Base-by-base conservation (phyloP, 2,329 filamentous ascomycete species). In the Colletotrichum eremochloae region DNA sequence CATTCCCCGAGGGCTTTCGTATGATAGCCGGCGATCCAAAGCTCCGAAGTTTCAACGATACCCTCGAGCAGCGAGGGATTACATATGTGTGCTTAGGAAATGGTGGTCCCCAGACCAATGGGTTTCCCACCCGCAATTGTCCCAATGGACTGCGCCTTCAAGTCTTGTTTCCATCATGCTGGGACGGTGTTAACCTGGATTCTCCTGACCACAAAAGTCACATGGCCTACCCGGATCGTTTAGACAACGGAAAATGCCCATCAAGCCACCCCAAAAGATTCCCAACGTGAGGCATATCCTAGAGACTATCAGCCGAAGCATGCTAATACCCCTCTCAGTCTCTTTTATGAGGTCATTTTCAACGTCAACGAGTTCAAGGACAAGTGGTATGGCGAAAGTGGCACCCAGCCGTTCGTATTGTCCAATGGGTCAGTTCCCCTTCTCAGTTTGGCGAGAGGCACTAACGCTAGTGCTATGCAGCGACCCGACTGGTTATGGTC, bases 11-110 rank as follows among this genome's bases (percentile, higher is more conserved):
- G 24, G 89, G 86, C 64, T 90, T 93, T 76, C 88, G 90, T 64
- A 93, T 93, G 90, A 65, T 93, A 42, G 89, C 90, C 6, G 91
- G 91, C 44, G 84, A 90, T 75, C 83, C 87, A 1, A 81, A 78
- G 38, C 63, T 72, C 40, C 78, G 79, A 62, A 86, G 85, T 68
- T 87, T 83, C 76, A 84, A 82, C 53, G 76, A 80, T 53, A 82
- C 82, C 63, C 80, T 82, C 1, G 84, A 85, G 64, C 83, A 88
- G 66, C 76, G 78, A 46, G 90, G 89, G 33, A 84, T 91, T 57
- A 86, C 83, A 55, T 90, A 86, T 76, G 84, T 84, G 68, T 92
- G 90, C 75, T 82, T 91, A 14, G 84, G 84, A 62, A 80, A 78
- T 55, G 80, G 83, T 14, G 79, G 79, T 20, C 79, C 81, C 50